phyloP scores from a whole-genome alignment of 2,329 filamentous ascomycete species.

The Trichoderma oligosporum region DNA sequence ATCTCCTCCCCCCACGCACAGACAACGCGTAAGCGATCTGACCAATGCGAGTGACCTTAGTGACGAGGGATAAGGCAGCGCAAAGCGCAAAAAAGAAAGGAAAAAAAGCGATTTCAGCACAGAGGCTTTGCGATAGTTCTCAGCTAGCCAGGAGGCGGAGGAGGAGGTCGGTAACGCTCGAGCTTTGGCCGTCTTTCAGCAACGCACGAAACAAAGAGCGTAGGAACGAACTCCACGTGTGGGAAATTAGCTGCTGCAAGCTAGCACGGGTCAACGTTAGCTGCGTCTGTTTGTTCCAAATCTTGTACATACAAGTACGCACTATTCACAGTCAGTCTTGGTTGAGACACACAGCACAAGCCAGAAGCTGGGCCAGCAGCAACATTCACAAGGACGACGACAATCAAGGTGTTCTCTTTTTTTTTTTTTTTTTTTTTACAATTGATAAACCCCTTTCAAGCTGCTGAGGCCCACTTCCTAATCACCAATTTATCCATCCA shows the following conservation, averaged over 20 bases:
- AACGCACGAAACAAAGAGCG: not conserved
- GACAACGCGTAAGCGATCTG: not conserved
- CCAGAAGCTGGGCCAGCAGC: not conserved
- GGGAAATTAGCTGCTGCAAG: constrained; percentile 2
- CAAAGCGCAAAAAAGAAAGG: not conserved
- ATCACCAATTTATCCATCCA: not conserved
- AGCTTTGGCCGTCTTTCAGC: constrained; percentile 8
- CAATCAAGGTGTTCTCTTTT: constrained; percentile 11
- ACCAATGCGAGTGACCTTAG: not conserved
- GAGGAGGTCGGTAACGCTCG: not conserved
- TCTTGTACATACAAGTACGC: not conserved
- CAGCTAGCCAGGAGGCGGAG: constrained; percentile 2
- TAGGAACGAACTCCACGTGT: no score
- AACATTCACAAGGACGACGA: not conserved
- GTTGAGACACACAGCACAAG: not conserved
- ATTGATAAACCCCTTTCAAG: constrained; percentile 12
- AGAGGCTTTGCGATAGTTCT: not conserved
- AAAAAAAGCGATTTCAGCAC: not conserved
- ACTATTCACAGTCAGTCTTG: not conserved
- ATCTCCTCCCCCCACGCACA: constrained; percentile 5
- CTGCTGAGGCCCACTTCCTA: constrained; percentile 13
- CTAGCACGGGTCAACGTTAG: constrained; percentile 10
- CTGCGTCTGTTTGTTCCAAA: not conserved
- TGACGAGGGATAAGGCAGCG: not conserved
- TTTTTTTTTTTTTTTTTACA: no score